phyloP scores from a whole-genome alignment of 169 alveolate species.

The Eimeria maxima region DNA sequence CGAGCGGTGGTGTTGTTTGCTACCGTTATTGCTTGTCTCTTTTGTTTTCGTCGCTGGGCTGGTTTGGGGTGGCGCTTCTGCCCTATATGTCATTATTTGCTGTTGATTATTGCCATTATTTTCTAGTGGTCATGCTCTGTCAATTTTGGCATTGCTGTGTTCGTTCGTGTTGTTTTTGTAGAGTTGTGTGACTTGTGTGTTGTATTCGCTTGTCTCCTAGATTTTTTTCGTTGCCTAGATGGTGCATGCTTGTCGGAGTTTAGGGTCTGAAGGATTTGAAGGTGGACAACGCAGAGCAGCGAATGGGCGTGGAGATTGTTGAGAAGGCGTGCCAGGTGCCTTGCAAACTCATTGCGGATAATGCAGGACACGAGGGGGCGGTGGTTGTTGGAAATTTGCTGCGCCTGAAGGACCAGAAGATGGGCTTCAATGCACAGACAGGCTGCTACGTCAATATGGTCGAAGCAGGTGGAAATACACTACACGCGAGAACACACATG shows the following conservation, averaged over 20 bases:
- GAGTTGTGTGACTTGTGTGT: background rate
- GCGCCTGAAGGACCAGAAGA: conserved; percentile 80
- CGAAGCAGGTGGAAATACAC: conserved; percentile 82
- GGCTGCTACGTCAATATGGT: conserved; percentile 97
- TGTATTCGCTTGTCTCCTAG: background rate
- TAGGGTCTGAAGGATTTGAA: conserved; percentile 76
- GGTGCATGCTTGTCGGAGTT: background rate
- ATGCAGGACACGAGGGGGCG: conserved; percentile 99
- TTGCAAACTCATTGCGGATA: conserved; percentile 97
- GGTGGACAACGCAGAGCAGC: conserved; percentile 95
- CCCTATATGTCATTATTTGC: background rate
- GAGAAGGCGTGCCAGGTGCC: conserved; percentile 98
- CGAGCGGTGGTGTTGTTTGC: background rate
- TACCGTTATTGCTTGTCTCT: background rate
- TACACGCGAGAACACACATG: background rate
- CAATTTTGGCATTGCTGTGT: background rate
- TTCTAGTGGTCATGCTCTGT: background rate
- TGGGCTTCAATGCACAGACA: conserved; percentile 98
- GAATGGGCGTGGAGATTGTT: conserved; percentile 97
- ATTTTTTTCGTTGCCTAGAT: background rate
- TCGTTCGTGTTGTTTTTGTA: background rate
- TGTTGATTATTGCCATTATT: background rate
- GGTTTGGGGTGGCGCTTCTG: background rate
- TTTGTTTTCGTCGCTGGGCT: background rate
- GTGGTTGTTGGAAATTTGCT: conserved; percentile 97